Evolutionary conservation across 2,329 filamentous ascomycete genomes (phyloP), one percentile per base, ranked within the genome.

Genomic region (Escovopsis sp.): DNA sequence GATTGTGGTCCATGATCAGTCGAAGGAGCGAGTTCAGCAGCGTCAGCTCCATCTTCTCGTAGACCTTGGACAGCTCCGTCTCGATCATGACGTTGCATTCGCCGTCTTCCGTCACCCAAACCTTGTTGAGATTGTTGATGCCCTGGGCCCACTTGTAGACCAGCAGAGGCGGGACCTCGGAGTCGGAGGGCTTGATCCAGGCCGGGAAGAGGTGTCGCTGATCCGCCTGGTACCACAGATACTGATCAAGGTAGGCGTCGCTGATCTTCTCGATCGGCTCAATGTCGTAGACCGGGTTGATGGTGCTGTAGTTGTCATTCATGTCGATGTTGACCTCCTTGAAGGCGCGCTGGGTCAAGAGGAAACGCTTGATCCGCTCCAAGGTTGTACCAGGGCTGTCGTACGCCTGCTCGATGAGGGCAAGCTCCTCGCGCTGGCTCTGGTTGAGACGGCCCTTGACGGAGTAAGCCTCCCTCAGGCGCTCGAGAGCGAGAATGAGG

Each of bases 261-360:
- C 88, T 98, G 48, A 98, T 98, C 65, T 98, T 98, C 65, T 98
- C 90, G 40, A 98, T 94, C 0, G 90, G 90, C 60, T 98, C 92
- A 40, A 98, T 90, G 46, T 98, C 90, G 53, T 98, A 98, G 1
- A 98, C 90, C 0, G 90, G 92, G 53, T 98, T 98, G 65, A 98
- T 98, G 14, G 85, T 88, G 66, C 78, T 96, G 63, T 98, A 98
- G 53, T 98, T 98, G 62, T 98, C 90, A 56, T 98, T 98, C 90
- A 98, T 98, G 54, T 98, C 90, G 46, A 98, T 98, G 37, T 88
- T 90, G 31, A 98, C 90, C 60, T 98, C 90, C 62, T 98, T 98
- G 71, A 98, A 98, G 2, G 92, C 90, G 56, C 90, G 76, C 54
- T 98, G 90, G 0, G 92, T 98, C 31, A 98, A 73, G 42, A 98